phyloP scores from a whole-genome alignment of 768 basidiomycete genomes.

The Lepiota subincarnata region DNA sequence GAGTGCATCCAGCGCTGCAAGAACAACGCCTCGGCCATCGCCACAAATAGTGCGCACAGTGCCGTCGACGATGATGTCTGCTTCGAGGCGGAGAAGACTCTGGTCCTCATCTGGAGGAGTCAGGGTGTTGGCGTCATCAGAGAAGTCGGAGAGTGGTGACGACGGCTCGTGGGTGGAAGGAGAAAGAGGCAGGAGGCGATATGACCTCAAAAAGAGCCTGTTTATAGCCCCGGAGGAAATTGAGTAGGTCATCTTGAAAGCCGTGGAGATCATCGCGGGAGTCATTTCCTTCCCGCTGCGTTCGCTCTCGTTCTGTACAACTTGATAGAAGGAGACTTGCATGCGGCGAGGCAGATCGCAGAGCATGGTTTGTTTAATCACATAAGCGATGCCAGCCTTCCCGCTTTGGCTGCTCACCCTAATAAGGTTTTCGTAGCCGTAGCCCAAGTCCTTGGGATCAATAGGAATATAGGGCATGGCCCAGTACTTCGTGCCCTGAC shows the following conservation, averaged over 20 bases:
- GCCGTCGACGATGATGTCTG: constrained; percentile 81
- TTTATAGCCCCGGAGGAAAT: constrained; percentile 75
- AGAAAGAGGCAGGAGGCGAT: constrained; percentile 47
- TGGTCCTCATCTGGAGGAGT: constrained; percentile 50
- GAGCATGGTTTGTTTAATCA: constrained; percentile 86
- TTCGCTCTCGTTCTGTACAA: constrained; percentile 87
- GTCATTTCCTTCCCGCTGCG: constrained; percentile 93
- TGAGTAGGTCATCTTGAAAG: constrained; percentile 79
- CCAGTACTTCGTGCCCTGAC: constrained; percentile 67
- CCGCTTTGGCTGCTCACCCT: constrained; percentile 98
- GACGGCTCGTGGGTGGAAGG: constrained; percentile 34
- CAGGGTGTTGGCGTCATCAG: constrained; percentile 37
- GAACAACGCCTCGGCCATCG: constrained; percentile 92
- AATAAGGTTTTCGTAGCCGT: constrained; percentile 96
- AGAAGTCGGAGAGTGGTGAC: constrained; percentile 45
- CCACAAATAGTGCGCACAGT: constrained; percentile 79
- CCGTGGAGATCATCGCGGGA: constrained; percentile 86
- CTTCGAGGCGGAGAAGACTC: constrained; percentile 77
- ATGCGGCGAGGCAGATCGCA: constrained; percentile 94
- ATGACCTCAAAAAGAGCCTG: constrained; percentile 39
- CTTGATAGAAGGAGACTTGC: constrained; percentile 92
- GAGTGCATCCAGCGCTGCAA: constrained; percentile 86
- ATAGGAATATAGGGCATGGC: constrained; percentile 94
- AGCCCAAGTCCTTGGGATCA: constrained; percentile 92
- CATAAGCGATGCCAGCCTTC: constrained; percentile 95